Evolutionary conservation across 1,139 yeast genomes (phyloP), one percentile per base, ranked within the genome.

Genomic region (Suhomyces anneliseae): DNA sequence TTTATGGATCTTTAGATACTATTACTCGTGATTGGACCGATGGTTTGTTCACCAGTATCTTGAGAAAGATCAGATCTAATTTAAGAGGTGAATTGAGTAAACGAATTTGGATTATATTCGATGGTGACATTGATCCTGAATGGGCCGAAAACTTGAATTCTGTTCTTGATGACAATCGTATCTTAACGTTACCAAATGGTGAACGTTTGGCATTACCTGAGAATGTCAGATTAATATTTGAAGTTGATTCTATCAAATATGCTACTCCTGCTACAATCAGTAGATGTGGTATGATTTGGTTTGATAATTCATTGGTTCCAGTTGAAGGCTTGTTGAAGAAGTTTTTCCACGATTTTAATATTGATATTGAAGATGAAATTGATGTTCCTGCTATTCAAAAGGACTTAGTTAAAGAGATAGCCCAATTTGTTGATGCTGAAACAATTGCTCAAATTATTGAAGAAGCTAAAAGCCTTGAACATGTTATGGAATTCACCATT

Each of bases 131-230:
- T 38, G 98, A 93, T 61, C 98, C 99, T 0, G 83, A 81, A 44
- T 93, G 97, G 96, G 90, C 90, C 1, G 99, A 93, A 58, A 87
- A 87, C 51, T 70, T 93, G 54, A 93, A 93, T 65, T 86, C 96
- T 70, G 95, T 90, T 10, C 72, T 93, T 32, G 99, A 93, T 66
- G 98, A 93, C 57, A 93, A 90, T 62, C 83, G 79, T 54, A 58
- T 87, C 1, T 68, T 92, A 43, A 90, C 98, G 0, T 72, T 93
- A 14, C 95, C 98, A 0, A 90, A 84, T 60, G 98, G 98, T 38
- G 98, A 93, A 60, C 78, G 97, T 35, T 63, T 93, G 8, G 70
- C 76, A 1, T 64, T 93, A 5, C 90, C 96, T 0, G 58, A 68
- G 0, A 85, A 85, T 56, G 78, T 89, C 2, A 74, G 82, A 32